Evolutionary conservation across 129 eudicot species (phyloP).

Genomic region (Pseudognaphalium luteoalbum): DNA sequence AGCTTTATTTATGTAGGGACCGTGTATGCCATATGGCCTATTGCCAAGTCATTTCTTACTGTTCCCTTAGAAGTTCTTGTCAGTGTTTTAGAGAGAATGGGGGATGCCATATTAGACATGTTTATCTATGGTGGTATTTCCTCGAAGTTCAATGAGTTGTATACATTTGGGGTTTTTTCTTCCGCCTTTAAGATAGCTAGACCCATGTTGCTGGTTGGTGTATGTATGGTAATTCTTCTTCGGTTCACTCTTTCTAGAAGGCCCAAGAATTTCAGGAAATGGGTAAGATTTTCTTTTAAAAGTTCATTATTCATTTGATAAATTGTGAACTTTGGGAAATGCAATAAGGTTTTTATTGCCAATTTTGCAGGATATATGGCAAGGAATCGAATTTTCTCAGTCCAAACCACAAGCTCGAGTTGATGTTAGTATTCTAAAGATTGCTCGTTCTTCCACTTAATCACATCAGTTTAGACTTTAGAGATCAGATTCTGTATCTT

Average conservation of each 20-base stretch:
- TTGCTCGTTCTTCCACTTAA: neutral
- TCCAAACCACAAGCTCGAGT: constrained; percentile 97
- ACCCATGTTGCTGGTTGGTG: constrained; percentile 48
- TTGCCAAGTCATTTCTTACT: constrained; percentile 45
- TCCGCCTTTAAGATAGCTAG: constrained; percentile 41
- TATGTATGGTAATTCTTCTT: constrained; percentile 61
- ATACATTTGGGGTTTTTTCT: constrained; percentile 50
- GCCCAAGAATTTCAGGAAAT: constrained; percentile 78
- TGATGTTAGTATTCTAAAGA: constrained; percentile 61
- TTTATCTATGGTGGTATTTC: constrained; percentile 51
- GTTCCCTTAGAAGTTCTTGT: constrained; percentile 45
- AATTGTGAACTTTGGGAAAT: neutral
- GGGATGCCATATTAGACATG: constrained; percentile 54
- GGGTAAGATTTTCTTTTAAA: constrained; percentile 52
- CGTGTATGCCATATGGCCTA: constrained; percentile 68
- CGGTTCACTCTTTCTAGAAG: constrained; percentile 88
- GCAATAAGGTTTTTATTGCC: neutral
- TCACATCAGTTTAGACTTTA: constrained; percentile 8
- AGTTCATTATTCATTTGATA: neutral
- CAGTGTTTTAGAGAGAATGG: constrained; percentile 44
- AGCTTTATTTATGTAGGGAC: constrained; percentile 60
- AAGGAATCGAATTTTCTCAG: constrained; percentile 93
- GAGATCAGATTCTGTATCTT: constrained; percentile 11
- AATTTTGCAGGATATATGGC: constrained; percentile 87
- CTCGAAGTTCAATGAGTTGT: constrained; percentile 49